Evolutionary conservation across 2,329 filamentous ascomycete species (phyloP).

Genomic region (Cylindrodendrum hubeiense): DNA sequence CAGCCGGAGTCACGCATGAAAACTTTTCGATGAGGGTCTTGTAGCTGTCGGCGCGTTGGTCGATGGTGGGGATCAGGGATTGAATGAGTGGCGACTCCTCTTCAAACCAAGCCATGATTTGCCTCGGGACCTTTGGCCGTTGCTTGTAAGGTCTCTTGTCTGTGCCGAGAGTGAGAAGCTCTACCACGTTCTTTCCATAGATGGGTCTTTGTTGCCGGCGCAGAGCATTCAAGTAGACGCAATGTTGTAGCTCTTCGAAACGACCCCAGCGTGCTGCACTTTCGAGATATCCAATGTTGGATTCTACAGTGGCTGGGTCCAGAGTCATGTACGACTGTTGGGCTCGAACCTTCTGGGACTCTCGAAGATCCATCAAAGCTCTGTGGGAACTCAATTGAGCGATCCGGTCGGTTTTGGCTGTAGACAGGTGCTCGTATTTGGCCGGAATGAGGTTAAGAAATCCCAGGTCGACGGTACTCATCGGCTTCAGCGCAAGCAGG

Average conservation of each 20-base stretch:
- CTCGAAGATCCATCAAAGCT: conserved; percentile 76
- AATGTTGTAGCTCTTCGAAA: conserved; percentile 84
- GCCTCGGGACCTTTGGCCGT: conserved; percentile 70
- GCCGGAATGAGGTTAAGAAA: conserved; percentile 86
- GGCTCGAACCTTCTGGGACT: conserved; percentile 74
- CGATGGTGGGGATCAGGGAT: conserved; percentile 79
- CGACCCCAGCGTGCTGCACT: conserved; percentile 76
- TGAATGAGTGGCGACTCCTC: conserved; percentile 74
- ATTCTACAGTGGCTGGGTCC: conserved; percentile 76
- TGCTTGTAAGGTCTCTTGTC: conserved; percentile 70
- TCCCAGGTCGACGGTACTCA: conserved; percentile 76
- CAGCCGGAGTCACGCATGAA: conserved; percentile 90
- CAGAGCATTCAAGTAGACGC: conserved; percentile 83
- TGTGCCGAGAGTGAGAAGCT: conserved; percentile 76
- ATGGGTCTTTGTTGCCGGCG: conserved; percentile 84
- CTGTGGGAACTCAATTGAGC: conserved; percentile 78
- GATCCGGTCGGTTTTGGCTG: conserved; percentile 64
- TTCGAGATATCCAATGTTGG: conserved; percentile 79
- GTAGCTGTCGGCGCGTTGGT: conserved; percentile 78
- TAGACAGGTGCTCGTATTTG: conserved; percentile 75
- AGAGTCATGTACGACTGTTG: conserved; percentile 67
- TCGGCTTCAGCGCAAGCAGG: conserved; percentile 71
- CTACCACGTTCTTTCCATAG: conserved; percentile 84
- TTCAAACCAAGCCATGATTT: conserved; percentile 81
- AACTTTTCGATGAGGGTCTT: conserved; percentile 87